These are phyloP conservation scores for Plasmodium gaboni DNA, from an alignment of 169 alveolate genomes.

Conservation along the genomic window DNA sequence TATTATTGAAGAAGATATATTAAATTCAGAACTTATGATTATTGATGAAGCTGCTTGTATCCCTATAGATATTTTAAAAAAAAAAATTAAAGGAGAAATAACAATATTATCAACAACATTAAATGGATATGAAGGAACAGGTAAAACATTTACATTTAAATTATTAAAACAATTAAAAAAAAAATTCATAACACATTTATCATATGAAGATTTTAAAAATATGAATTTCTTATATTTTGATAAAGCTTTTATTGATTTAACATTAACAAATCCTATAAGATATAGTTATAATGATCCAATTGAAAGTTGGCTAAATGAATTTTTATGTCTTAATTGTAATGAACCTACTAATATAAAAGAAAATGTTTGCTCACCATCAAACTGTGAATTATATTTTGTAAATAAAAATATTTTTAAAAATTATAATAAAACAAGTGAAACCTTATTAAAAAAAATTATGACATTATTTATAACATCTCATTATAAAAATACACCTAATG, in stretches of 20 bases:
- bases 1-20: slow-evolving; percentile 67
- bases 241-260: slow-evolving; percentile 62
- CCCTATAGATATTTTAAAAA: slow-evolving; percentile 97
- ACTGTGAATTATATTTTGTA: slow-evolving; percentile 96
- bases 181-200: slow-evolving; percentile 70
- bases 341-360: slow-evolving; percentile 89
- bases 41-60: slow-evolving; percentile 99
- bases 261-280: slow-evolving; percentile 96
- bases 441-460: slow-evolving; percentile 95
- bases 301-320: slow-evolving; percentile 97
- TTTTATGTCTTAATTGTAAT: slow-evolving; percentile 97
- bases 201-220: slow-evolving; percentile 38
- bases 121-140: slow-evolving; percentile 99
- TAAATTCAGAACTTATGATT: slow-evolving; percentile 95
- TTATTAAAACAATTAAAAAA: slow-evolving; percentile 92
- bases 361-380: slow-evolving; percentile 93
- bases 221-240: slow-evolving; percentile 52
- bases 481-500: slow-evolving; percentile 99
- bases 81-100: slow-evolving; percentile 93
- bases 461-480: slow-evolving; percentile 97
- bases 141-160: slow-evolving; percentile 98
- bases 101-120: slow-evolving; percentile 98
- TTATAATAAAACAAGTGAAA: slow-evolving; percentile 97
- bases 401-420: slow-evolving; percentile 98
- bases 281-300: slow-evolving; percentile 97